Evolutionary conservation across 1,284 basidiomycete species (phyloP), one percentile per base, ranked within the genome.

Genomic region (Somion occarium): DNA sequence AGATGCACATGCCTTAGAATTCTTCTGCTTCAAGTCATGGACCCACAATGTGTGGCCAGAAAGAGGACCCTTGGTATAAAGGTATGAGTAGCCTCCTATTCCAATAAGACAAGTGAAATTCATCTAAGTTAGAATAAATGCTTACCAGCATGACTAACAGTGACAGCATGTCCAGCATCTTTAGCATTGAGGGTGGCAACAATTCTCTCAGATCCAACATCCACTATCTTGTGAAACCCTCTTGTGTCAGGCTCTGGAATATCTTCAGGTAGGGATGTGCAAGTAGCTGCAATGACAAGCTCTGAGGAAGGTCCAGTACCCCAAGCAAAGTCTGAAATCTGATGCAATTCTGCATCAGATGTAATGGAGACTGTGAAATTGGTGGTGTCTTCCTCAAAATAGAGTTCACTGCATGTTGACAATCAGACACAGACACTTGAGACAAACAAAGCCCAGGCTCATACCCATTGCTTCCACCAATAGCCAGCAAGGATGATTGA

Each of bases 171-270:
- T 25, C 83, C 84, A 13, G 73, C 71, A 56, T 80, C 80, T 1
- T 56, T 53, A 1, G 72, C 71, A 50, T 75, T 69, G 44, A 84
- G 73, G 12, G 64, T 55, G 52, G 72, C 69, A 0, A 64, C 53
- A 2, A 53, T 30, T 37, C 51, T 60, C 12, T 58, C 53, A 24
- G 37, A 63, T 13, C 53, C 54, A 2, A 70, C 56, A 58, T 86
- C 80, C 51, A 80, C 79, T 3, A 68, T 75, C 30, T 68, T 72
- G 53, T 88, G 84, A 41, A 63, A 68, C 0, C 83, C 83, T 39
- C 38, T 4, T 5, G 5, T 39, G 24, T 19, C 22, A 22, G 7
- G 11, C 7, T 34, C 30, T 15, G 7, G 7, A 2, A 46, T 59
- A 11, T 42, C 27, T 30, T 23, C 22, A 30, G 26, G 38, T 30